Evolutionary conservation across 345 rosid genomes (phyloP).

Genomic region (Gossypium anomalum): DNA sequence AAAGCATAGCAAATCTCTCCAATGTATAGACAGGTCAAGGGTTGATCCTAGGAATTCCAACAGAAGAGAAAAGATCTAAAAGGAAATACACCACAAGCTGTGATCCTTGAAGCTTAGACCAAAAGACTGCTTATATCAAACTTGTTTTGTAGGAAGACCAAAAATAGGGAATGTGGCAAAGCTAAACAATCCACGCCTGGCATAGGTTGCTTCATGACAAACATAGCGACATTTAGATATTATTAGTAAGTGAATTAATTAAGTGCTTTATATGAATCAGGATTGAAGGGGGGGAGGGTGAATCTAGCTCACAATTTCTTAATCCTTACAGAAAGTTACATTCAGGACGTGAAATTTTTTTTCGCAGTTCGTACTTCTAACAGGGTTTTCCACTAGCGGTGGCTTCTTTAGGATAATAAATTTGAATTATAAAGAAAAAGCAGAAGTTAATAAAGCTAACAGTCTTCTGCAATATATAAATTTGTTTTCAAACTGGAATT

Average conservation of each 20-base stretch:
- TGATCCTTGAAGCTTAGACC: neutral
- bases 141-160: neutral
- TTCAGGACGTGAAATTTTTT: neutral
- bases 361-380: neutral
- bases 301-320: neutral
- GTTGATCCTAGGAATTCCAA: neutral
- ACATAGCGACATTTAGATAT: neutral
- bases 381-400: neutral
- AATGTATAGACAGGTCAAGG: neutral
- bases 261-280: neutral
- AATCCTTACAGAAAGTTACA: neutral
- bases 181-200: neutral
- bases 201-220: conserved; percentile 2
- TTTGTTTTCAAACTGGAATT: neutral
- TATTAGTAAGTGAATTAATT: neutral
- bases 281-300: neutral
- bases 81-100: neutral
- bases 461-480: neutral
- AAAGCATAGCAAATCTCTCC: neutral
- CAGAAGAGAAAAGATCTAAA: neutral
- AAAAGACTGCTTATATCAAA: neutral
- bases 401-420: neutral
- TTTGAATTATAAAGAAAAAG: neutral
- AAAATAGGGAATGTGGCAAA: neutral
- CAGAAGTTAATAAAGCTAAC: neutral